A percentile compares a stretch with the other conserved stretches of the same genome.
Conservation (phyloP, 140 eudicot species). For the Bidens hawaiensis region DNA sequence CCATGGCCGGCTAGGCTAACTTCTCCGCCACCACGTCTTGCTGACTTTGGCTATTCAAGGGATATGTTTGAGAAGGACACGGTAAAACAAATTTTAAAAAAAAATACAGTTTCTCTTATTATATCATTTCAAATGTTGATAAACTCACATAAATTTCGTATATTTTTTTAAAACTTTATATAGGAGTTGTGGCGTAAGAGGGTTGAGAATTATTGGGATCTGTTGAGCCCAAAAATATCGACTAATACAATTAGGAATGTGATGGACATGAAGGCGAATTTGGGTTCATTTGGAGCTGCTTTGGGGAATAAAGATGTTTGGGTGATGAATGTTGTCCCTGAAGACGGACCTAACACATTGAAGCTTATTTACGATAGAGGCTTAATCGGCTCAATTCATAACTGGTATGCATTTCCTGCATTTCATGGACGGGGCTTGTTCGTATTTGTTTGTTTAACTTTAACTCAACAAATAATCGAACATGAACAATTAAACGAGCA, state of each 20-base stretch:
- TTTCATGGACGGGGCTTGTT: no score
- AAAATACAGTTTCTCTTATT: not conserved
- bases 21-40: constrained; percentile 85
- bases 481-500: no score
- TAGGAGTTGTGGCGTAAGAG: constrained; percentile 87
- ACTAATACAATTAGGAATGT: constrained; percentile 76
- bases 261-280: constrained; percentile 96
- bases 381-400: constrained; percentile 80
- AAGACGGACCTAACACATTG: constrained; percentile 95
- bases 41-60: constrained; percentile 78
- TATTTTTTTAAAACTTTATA: no score
- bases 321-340: constrained; percentile 97
- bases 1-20: constrained; percentile 90
- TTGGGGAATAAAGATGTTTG: constrained; percentile 79
- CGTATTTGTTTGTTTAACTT: no score
- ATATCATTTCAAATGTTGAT: not conserved
- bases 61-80: constrained; percentile 85
- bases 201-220: constrained; percentile 86
- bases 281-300: constrained; percentile 99
- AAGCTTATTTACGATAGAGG: constrained; percentile 89
- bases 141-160: not conserved
- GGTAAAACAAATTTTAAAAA: no score
- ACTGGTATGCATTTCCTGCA: constrained; percentile 81
- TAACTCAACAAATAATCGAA: no score
- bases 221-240: constrained; percentile 77